Percentiles rank a stretch among this genome's conserved stretches.
phyloP scores from a whole-genome alignment of 140 eudicot species.

The Bidens hawaiensis region DNA sequence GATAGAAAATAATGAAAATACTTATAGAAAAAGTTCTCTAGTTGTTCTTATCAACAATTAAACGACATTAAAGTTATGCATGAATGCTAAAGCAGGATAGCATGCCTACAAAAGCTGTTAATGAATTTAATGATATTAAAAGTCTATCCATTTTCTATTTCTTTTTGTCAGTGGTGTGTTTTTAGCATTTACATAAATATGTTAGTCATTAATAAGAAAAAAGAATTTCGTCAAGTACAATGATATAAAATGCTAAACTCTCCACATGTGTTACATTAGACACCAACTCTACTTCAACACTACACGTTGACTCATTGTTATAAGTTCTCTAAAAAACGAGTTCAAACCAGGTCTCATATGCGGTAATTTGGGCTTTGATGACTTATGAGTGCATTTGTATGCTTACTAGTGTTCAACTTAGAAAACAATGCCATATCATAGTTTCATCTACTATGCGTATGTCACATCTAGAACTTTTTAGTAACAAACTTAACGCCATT shows the following conservation, averaged over 20 bases:
- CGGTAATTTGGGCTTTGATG: not conserved
- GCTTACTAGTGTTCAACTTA: not conserved
- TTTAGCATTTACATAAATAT: conserved; percentile 1
- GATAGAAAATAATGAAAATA: not conserved
- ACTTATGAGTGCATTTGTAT: conserved; percentile 10
- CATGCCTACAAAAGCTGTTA: not conserved
- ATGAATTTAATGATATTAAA: not conserved
- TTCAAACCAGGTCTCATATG: not conserved
- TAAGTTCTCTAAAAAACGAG: not conserved
- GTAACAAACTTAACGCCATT: not conserved
- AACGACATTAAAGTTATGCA: not conserved
- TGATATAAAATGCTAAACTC: not conserved
- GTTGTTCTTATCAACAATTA: not conserved
- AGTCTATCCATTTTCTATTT: not conserved
- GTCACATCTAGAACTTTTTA: not conserved
- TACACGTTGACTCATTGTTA: not conserved
- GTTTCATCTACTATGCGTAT: conserved; percentile 3
- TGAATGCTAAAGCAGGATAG: not conserved
- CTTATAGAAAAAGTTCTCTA: not conserved
- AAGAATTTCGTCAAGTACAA: not conserved
- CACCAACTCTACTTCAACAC: conserved; percentile 9
- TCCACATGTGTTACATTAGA: not conserved
- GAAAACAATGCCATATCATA: not conserved
- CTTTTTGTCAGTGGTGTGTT: not conserved
- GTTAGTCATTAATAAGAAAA: not conserved